Evolutionary conservation across 768 basidiomycete species (phyloP), one percentile per base, ranked within the genome.

Genomic region (Phaeotremella skinneri): DNA sequence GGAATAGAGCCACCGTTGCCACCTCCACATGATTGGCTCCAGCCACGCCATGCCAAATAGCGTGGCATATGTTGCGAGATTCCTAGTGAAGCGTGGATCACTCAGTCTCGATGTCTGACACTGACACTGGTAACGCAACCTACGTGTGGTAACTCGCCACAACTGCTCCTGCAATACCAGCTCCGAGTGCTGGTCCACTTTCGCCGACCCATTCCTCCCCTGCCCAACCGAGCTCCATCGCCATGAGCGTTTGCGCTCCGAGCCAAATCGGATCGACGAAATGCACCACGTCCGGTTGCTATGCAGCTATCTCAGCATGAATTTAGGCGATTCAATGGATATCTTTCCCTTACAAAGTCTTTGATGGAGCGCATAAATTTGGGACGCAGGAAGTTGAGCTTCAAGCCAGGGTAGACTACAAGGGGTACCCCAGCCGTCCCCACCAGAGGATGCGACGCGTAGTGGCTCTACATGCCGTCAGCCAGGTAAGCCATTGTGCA

Each of bases 191-290:
- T 11, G 72, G 74, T 0, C 72, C 73, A 16, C 59, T 58, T 23
- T 66, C 58, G 4, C 63, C 64, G 11, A 74, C 68, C 73, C 74
- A 78, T 27, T 73, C 66, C 64, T 73, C 65, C 6, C 74, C 76
- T 5, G 75, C 78, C 74, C 75, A 80, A 14, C 78, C 78, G 14
- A 77, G 56, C 56, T 78, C 74, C 70, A 79, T 68, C 1, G 78
- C 79, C 57, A 77, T 67, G n/a, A 80, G 72, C 11, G 76, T 75
- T 55, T 81, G 80, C 0, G 78, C 80, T 17, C 80, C 80, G 3
- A 81, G 77, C 80, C 80, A 81, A 41, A 81, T 80, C 2, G 81
- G 80, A 68, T 81, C 80, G 42, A 80, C 78, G 54, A 81, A 77
- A 57, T 81, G 80, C 4, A 81, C 73, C 1, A 81, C 78, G 54